These are phyloP conservation scores for Lasiosphaeria ovina DNA, from an alignment of 495 filamentous ascomycete genomes.

Conservation along the genomic window DNA sequence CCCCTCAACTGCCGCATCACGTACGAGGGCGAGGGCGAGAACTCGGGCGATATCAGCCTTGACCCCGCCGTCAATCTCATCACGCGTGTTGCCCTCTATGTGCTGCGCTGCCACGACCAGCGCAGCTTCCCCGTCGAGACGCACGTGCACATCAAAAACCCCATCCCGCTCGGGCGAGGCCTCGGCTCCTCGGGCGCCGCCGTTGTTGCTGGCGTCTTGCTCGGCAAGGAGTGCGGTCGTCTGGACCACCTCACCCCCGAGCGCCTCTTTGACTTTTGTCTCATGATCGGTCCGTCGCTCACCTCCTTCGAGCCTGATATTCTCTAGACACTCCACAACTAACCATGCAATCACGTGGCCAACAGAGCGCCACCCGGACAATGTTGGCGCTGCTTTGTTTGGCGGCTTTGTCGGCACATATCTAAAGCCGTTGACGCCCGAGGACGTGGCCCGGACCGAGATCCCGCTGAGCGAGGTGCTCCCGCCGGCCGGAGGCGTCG, in stretches of 20 bases:
- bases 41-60: slow-evolving; percentile 68
- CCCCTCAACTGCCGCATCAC: slow-evolving; percentile 84
- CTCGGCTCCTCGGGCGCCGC: slow-evolving; percentile 91
- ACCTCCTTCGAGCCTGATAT: background rate
- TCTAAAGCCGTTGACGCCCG: slow-evolving; percentile 80
- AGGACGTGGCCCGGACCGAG: slow-evolving; percentile 80
- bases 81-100: slow-evolving; percentile 86
- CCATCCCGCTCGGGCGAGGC: slow-evolving; percentile 86
- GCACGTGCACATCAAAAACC: slow-evolving; percentile 88
- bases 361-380: slow-evolving; percentile 91
- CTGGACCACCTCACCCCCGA: slow-evolving; percentile 74
- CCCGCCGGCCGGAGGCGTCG: slow-evolving; percentile 80
- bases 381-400: slow-evolving; percentile 90
- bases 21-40: slow-evolving; percentile 81
- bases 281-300: slow-evolving; percentile 72
- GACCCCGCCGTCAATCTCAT: slow-evolving; percentile 82
- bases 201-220: slow-evolving; percentile 87
- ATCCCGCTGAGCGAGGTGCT: slow-evolving; percentile 95
- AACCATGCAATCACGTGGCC: background rate
- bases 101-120: slow-evolving; percentile 84
- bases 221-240: slow-evolving; percentile 84
- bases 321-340: background rate
- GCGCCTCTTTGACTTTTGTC: slow-evolving; percentile 86
- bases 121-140: slow-evolving; percentile 79
- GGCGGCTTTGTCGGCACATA: slow-evolving; percentile 98